Percentiles rank a stretch among this genome's conserved stretches.
Evolutionary conservation across 257 asterid species (phyloP).

Genomic region (Lycium barbarum): DNA sequence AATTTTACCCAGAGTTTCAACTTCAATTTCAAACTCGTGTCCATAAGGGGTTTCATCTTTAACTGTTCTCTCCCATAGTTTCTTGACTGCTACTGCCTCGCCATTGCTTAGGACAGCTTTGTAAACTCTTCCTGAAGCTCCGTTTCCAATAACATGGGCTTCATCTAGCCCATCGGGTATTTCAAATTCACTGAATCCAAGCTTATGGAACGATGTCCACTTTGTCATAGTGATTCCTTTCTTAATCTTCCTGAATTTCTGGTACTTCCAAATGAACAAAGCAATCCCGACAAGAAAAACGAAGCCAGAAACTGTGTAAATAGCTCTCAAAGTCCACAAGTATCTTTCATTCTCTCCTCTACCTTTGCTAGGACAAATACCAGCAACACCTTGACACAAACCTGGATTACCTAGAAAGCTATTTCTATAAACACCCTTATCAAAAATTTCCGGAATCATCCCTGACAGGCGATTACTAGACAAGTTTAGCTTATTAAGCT

Average conservation of each 20-base stretch:
- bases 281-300: constrained; percentile 55
- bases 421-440: constrained; percentile 47
- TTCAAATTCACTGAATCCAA: constrained; percentile 71
- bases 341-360: constrained; percentile 30
- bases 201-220: constrained; percentile 85
- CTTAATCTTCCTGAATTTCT: constrained; percentile 41
- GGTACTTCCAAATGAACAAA: constrained; percentile 55
- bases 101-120: constrained; percentile 70
- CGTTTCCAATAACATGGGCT: constrained; percentile 68
- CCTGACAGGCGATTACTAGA: constrained; percentile 74
- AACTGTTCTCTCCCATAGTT: constrained; percentile 48
- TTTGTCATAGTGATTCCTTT: constrained; percentile 48
- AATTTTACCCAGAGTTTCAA: constrained; percentile 74
- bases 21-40: constrained; percentile 69
- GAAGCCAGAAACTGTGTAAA: constrained; percentile 43
- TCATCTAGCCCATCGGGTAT: constrained; percentile 62
- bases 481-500: constrained; percentile 66
- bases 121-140: constrained; percentile 81
- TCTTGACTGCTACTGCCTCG: constrained; percentile 79
- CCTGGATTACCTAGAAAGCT: constrained; percentile 83
- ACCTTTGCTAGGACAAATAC: constrained; percentile 41
- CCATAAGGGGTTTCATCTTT: constrained; percentile 38
- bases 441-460: constrained; percentile 58
- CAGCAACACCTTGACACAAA: constrained; percentile 50
- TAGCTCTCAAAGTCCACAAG: constrained; percentile 49